Evolutionary conservation across 345 rosid genomes (phyloP).

Genomic region (Salix arbutifolia): DNA sequence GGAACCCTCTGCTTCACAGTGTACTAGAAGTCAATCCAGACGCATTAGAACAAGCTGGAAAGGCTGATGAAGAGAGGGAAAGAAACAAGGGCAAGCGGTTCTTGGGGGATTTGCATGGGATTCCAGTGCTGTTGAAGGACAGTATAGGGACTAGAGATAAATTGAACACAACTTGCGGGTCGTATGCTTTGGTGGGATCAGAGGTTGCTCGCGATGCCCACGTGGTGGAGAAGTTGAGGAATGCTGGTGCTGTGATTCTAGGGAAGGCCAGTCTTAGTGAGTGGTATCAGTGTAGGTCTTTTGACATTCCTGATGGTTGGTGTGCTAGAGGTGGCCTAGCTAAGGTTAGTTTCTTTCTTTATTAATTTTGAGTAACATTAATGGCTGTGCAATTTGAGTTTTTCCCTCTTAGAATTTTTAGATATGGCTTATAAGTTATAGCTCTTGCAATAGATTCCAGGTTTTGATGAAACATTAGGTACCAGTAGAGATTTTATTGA

Average conservation of each 20-base stretch:
- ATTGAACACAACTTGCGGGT: slow-evolving; percentile 72
- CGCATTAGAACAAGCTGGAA: slow-evolving; percentile 25
- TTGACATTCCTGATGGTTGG: slow-evolving; percentile 34
- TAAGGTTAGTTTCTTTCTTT: slow-evolving; percentile 36
- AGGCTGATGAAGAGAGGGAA: slow-evolving; percentile 22
- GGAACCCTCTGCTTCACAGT: slow-evolving; percentile 26
- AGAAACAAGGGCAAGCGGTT: slow-evolving; percentile 1
- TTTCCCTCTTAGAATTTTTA: too few species aligned
- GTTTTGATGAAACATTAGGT: too few species aligned
- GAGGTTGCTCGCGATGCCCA: slow-evolving; percentile 58
- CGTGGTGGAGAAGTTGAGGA: slow-evolving; percentile 50
- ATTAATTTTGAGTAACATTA: slow-evolving; percentile 16
- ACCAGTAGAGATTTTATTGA: too few species aligned
- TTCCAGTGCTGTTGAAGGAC: slow-evolving; percentile 46
- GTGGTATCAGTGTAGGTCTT: slow-evolving; percentile 46
- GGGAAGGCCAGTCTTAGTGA: slow-evolving; percentile 80
- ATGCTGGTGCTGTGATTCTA: slow-evolving; percentile 59
- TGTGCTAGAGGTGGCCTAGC: slow-evolving; percentile 64
- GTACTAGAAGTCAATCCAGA: slow-evolving; percentile 36
- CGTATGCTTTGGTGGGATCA: slow-evolving; percentile 57
- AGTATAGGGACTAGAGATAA: slow-evolving; percentile 24
- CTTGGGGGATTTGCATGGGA: slow-evolving; percentile 34
- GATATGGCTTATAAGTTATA: too few species aligned
- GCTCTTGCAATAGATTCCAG: too few species aligned
- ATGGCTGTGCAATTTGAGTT: too few species aligned